Conservation (phyloP, 306 rosid genomes). For the Sophora flavescens region DNA sequence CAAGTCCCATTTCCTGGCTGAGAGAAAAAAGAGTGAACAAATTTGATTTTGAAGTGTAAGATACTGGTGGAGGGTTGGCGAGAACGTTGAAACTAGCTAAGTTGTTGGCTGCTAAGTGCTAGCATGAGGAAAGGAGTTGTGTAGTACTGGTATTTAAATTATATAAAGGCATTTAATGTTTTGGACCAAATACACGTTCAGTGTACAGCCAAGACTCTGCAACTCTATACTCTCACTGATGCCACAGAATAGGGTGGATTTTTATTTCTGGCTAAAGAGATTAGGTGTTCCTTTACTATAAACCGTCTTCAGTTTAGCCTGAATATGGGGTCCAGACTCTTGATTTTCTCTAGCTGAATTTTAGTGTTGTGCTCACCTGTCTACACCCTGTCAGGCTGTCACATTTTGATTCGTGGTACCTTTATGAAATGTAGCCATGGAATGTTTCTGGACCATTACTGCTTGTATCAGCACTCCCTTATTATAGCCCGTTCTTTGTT, state of each 20-base stretch:
- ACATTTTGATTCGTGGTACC: not conserved
- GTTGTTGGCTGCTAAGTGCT: not conserved
- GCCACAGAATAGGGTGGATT: not conserved
- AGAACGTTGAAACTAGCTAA: not conserved
- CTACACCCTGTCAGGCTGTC: not conserved
- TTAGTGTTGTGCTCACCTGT: not conserved
- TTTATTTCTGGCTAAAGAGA: not conserved
- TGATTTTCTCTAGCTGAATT: not conserved
- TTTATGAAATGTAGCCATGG: not conserved
- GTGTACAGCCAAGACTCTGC: not conserved
- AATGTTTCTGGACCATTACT: constrained; percentile 21
- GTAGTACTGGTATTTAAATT: not conserved
- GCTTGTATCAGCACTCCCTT: not conserved
- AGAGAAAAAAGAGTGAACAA: not conserved
- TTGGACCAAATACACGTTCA: not conserved
- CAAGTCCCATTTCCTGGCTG: not conserved
- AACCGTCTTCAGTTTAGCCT: not conserved
- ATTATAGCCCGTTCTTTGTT: not conserved
- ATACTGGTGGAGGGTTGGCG: not conserved
- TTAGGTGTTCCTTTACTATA: not conserved
- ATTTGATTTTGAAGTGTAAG: not conserved
- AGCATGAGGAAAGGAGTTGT: not conserved
- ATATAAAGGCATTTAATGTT: not conserved
- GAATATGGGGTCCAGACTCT: not conserved
- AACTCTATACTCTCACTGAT: constrained; percentile 1